Percentiles rank a stretch among this genome's conserved stretches.
Conservation (phyloP, 441 rosid genomes). For the Rhodomyrtus psidioides region DNA sequence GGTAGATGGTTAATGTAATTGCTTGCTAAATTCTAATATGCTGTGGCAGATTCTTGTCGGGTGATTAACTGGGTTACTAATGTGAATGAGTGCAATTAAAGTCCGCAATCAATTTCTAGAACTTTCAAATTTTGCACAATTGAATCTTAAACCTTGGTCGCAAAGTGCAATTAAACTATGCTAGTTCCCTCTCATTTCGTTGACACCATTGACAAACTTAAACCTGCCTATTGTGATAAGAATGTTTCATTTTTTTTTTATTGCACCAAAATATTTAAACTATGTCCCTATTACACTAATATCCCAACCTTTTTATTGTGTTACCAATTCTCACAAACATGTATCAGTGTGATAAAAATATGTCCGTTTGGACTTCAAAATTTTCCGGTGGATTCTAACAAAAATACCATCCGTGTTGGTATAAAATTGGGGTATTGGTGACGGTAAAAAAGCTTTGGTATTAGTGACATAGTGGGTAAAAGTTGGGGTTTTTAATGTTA, state of each 20-base stretch:
- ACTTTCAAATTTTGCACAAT: background rate
- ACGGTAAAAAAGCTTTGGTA: accelerated
- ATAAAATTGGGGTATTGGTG: background rate
- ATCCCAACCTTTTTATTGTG: background rate
- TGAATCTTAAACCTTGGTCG: background rate
- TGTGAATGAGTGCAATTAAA: background rate
- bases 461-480: accelerated
- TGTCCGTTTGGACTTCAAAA: background rate
- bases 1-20: background rate
- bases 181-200: background rate
- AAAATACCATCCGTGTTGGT: background rate
- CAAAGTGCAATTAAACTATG: background rate
- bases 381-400: background rate
- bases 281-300: background rate
- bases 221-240: background rate
- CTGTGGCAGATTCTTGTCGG: background rate
- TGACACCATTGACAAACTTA: background rate
- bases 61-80: background rate
- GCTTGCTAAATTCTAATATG: background rate
- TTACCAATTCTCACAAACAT: background rate
- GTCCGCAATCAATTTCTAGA: background rate
- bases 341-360: background rate
- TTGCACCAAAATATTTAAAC: no score
- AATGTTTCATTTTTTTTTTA: no score
- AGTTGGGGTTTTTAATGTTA: background rate